Evolutionary conservation across 2,329 filamentous ascomycete genomes (phyloP), one percentile per base, ranked within the genome.

Genomic region (Neopestalotiopsis clavispora): DNA sequence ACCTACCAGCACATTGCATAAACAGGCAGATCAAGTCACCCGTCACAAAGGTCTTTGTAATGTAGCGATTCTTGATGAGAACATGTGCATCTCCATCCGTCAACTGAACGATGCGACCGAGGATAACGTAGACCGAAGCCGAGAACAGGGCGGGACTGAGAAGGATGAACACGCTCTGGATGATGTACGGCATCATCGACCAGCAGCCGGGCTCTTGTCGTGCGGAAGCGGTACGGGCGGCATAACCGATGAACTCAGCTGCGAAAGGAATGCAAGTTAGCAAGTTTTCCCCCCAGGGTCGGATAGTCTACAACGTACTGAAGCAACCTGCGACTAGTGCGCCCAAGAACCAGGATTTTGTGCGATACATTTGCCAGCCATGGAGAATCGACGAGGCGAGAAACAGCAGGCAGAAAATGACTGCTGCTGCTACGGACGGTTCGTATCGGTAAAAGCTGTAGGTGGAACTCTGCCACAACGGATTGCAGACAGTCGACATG

Each of bases 81-180:
- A 34, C 40, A 34, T 65, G 40, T 4, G 63, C 4, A 20, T 65
- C 63, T n/a, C 40, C 63, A n/a, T 65, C 63, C 1, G 40, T 52
- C 42, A 65, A 17, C 14, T 10, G 4, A 40, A 65, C 63, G 40
- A 65, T 65, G 12, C 45, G 38, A 3, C 63, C 40, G 17, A 65
- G 45, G 38, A 56, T 30, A 0, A 69, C 59, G 34, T 69, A 69
- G 13, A 68, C 42, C 1, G 68, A 69, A 10, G 66, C 68, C 12
- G 68, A 56, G 42, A 69, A 69, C 12, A 69, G 60, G 9, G 68
- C 59, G 2, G 68, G 66, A 23, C 68, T 59, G 23, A 68, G 61
- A 1, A 69, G 60, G 20, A 69, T 68, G 5, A 40, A 68, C 4
- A 66, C 49, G 30, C 52, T 68, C 14, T 69, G 68, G 28, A 63